Conservation (phyloP, 2,329 filamentous ascomycete genomes). For the Peltaster fructicola region DNA sequence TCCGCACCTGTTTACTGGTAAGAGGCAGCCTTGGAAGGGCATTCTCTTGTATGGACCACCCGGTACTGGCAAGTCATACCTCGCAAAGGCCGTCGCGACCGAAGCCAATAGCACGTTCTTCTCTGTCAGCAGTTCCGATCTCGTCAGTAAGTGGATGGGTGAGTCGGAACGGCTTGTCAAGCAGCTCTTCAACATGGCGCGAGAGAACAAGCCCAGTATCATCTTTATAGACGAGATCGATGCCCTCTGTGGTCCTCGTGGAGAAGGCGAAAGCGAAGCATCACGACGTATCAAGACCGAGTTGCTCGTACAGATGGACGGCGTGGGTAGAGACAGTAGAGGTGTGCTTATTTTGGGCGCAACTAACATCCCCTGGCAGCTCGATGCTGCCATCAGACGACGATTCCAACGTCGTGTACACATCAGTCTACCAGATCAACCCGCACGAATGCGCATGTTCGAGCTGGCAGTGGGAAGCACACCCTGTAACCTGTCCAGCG, state of each 20-base stretch:
- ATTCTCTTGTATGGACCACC: slow-evolving; percentile 92
- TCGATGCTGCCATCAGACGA: slow-evolving; percentile 86
- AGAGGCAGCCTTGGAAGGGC: slow-evolving; percentile 95
- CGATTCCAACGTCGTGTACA: slow-evolving; percentile 94
- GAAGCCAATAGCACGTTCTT: slow-evolving; percentile 99
- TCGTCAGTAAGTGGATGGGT: slow-evolving; percentile 99
- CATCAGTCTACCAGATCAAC: slow-evolving; percentile 75
- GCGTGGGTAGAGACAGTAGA: slow-evolving; percentile 86
- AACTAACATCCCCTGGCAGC: slow-evolving; percentile 97
- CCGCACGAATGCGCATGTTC: slow-evolving; percentile 86
- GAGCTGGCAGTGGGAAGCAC: slow-evolving; percentile 87
- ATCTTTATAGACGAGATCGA: slow-evolving; percentile 99
- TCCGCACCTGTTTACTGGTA: slow-evolving; percentile 86
- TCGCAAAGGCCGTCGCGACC: slow-evolving; percentile 93
- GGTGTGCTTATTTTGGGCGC: slow-evolving; percentile 89
- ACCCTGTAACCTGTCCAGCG: slow-evolving; percentile 60
- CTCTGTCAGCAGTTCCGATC: slow-evolving; percentile 88
- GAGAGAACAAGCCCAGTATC: slow-evolving; percentile 94
- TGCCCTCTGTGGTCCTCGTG: slow-evolving; percentile 79
- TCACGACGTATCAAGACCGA: slow-evolving; percentile 97
- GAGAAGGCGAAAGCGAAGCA: slow-evolving; percentile 92
- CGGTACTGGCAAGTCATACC: slow-evolving; percentile 91
- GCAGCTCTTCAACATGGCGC: slow-evolving; percentile 90
- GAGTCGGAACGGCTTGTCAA: slow-evolving; percentile 99
- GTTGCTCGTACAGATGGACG: slow-evolving; percentile 96